These are phyloP conservation scores for Orbilia blumenaviensis DNA, from an alignment of 2,329 filamentous ascomycete genomes.

Conservation along the genomic window DNA sequence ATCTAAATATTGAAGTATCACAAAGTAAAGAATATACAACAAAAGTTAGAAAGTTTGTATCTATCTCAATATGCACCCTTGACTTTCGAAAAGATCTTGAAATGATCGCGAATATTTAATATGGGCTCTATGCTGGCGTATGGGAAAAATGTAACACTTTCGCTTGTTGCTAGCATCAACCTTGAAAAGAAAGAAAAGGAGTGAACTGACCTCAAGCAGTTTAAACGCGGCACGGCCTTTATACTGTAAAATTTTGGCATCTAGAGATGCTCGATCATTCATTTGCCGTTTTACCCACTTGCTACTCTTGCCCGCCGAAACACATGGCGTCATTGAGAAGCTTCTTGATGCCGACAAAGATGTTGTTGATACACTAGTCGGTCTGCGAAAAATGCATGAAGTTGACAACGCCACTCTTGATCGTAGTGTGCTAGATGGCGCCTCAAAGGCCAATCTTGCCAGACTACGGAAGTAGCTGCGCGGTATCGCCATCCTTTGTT, in stretches of 20 bases:
- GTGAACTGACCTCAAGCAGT: conserved; percentile 74
- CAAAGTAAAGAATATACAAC: neutral
- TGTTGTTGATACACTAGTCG: too few relatives aligned
- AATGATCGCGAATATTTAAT: too few relatives aligned
- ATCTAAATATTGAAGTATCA: conserved; percentile 67
- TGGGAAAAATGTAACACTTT: conserved; percentile 18
- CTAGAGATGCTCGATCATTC: conserved; percentile 75
- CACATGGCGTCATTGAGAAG: conserved; percentile 9
- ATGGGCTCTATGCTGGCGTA: too few relatives aligned
- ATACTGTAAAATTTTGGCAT: conserved; percentile 79
- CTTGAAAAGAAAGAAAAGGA: neutral
- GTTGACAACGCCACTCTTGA: conserved; percentile 29
- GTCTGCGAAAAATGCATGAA: conserved; percentile 30
- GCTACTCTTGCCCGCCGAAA: conserved; percentile 62
- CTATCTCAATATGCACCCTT: too few relatives aligned
- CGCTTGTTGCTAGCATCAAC: conserved; percentile 6
- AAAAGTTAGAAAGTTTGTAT: neutral
- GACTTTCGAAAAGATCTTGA: too few relatives aligned
- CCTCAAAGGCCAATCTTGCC: conserved; percentile 8
- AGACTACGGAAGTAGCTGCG: conserved; percentile 32
- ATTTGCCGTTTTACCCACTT: conserved; percentile 82
- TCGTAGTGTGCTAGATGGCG: conserved; percentile 45
- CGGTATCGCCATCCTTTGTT: conserved; percentile 28
- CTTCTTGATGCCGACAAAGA: neutral
- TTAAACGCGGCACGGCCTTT: conserved; percentile 96